Evolutionary conservation across 139 green algal genomes (phyloP).

Genomic region (Asterochloris sp.): DNA sequence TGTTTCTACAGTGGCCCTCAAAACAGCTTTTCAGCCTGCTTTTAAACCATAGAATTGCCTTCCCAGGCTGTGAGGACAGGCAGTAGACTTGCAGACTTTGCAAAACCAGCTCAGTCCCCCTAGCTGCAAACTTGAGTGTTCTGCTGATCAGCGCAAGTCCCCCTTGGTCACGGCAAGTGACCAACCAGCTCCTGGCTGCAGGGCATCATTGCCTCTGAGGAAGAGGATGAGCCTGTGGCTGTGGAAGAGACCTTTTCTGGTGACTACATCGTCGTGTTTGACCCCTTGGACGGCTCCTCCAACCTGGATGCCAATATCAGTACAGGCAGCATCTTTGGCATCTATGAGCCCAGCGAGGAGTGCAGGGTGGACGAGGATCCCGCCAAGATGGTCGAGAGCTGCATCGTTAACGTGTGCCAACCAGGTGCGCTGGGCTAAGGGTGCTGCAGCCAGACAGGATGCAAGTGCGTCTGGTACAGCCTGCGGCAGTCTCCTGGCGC

Average conservation of each 20-base stretch:
- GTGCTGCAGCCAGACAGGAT: not conserved
- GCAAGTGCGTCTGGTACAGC: not conserved
- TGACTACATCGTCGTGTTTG: conserved; percentile 98
- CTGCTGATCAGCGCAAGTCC: not conserved
- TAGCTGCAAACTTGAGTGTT: not conserved
- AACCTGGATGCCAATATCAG: conserved; percentile 98
- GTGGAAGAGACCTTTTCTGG: conserved; percentile 94
- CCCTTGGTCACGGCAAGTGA: not conserved
- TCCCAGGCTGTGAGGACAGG: too few relatives aligned
- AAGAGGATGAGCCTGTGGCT: conserved; percentile 93
- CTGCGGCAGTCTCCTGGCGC: too few relatives aligned
- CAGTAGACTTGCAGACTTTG: too few relatives aligned
- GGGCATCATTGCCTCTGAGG: conserved; percentile 92
- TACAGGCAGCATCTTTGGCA: conserved; percentile 95
- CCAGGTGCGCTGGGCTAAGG: conserved; percentile 11
- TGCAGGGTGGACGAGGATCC: conserved; percentile 79
- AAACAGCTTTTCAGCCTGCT: too few relatives aligned
- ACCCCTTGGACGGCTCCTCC: conserved; percentile 96
- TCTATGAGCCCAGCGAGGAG: conserved; percentile 85
- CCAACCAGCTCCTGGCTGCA: not conserved
- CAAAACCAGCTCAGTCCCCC: too few relatives aligned
- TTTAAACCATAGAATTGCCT: too few relatives aligned
- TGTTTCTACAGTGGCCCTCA: too few relatives aligned
- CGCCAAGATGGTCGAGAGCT: conserved; percentile 69
- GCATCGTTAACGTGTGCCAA: conserved; percentile 60